Percentiles rank a stretch among this genome's conserved stretches.
These are phyloP conservation scores for Fonsecaea nubica DNA, from an alignment of 2,329 filamentous ascomycete species.

Conservation along the genomic window DNA sequence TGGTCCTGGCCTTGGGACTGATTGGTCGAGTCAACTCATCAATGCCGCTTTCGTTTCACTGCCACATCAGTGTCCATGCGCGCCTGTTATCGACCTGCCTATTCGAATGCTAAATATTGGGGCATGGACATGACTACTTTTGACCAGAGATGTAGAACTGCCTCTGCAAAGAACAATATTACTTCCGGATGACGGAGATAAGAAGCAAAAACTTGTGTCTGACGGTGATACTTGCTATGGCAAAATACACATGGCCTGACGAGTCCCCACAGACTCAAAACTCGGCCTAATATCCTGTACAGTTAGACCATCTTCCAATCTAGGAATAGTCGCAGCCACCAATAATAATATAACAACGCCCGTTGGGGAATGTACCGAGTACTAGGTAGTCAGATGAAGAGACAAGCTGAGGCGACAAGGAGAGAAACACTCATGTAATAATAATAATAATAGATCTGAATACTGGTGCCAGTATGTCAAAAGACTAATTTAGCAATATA, in stretches of 20 bases:
- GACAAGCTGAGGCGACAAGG: not conserved
- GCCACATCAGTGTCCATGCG: not conserved
- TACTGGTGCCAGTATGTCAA: slow-evolving; percentile 3
- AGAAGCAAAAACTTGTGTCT: not conserved
- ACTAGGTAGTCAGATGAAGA: not conserved
- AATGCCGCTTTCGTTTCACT: not conserved
- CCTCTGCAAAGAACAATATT: not conserved
- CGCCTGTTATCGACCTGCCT: not conserved
- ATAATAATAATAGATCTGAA: not conserved
- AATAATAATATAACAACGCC: too few species aligned
- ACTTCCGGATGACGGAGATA: not conserved
- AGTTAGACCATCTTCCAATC: slow-evolving; percentile 1
- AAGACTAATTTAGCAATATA: slow-evolving; percentile 5
- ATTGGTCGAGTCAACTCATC: not conserved
- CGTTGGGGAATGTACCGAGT: too few species aligned
- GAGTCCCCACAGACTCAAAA: too few species aligned
- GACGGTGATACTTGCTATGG: not conserved
- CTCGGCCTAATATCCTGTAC: not conserved
- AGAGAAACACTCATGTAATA: not conserved
- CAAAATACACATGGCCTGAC: too few species aligned
- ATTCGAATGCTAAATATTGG: not conserved
- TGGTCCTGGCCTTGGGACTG: not conserved
- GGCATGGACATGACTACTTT: not conserved
- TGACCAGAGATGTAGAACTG: not conserved
- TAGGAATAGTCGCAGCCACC: not conserved